phyloP scores from a whole-genome alignment of 345 rosid genomes.

The Erucastrum elatum region DNA sequence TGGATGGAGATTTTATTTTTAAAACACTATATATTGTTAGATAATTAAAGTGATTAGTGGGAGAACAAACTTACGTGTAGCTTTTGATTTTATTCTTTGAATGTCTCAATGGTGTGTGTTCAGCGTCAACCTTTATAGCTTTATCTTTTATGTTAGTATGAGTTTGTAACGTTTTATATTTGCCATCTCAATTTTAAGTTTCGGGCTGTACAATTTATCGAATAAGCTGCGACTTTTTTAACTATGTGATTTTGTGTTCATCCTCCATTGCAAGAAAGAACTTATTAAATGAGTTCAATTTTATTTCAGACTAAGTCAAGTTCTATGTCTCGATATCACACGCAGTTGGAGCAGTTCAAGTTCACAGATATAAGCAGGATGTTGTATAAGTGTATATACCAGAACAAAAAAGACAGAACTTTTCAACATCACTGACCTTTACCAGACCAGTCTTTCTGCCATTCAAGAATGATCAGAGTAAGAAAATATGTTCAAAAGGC shows the following conservation, averaged over 20 bases:
- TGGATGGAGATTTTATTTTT: not conserved
- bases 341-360: no score
- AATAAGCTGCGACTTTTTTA: not conserved
- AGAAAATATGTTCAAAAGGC: not conserved
- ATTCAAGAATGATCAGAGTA: not conserved
- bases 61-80: not conserved
- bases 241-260: not conserved
- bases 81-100: not conserved
- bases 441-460: not conserved
- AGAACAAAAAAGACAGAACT: not conserved
- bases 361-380: no score
- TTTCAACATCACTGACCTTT: not conserved
- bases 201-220: not conserved
- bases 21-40: not conserved
- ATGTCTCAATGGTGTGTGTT: not conserved
- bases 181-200: not conserved
- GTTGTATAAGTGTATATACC: no score
- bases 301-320: no score
- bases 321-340: no score
- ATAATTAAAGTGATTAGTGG: not conserved
- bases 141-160: no score
- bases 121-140: not conserved
- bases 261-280: not conserved
- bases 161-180: not conserved
- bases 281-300: not conserved